Evolutionary conservation across 306 rosid species (phyloP).

Genomic region (Biancaea sappan): DNA sequence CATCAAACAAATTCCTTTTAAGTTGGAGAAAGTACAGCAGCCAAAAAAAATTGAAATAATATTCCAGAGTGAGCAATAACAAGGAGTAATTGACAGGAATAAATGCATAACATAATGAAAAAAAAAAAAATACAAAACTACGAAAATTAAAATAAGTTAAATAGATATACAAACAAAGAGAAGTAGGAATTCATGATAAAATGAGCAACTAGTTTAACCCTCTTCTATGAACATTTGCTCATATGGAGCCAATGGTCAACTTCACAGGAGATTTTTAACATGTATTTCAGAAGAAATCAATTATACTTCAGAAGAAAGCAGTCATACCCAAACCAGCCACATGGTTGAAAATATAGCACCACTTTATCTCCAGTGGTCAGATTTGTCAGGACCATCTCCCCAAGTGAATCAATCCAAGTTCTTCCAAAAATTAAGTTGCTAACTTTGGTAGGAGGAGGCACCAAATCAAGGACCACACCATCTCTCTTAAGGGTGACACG

Average conservation of each 20-base stretch:
- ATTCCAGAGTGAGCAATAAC: not conserved
- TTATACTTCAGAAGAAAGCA: not conserved
- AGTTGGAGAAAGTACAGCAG: conserved; percentile 1
- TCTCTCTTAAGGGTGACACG: conserved; percentile 78
- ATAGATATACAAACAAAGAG: not conserved
- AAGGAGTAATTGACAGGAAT: conserved; percentile 6
- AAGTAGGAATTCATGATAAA: not conserved
- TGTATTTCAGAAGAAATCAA: not conserved
- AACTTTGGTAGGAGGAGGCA: conserved; percentile 74
- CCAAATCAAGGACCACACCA: conserved; percentile 69
- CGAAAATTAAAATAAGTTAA: not conserved
- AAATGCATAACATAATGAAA: conserved; percentile 7
- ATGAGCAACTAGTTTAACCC: not conserved
- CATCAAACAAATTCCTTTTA: not conserved
- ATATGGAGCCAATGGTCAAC: not conserved
- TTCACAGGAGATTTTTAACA: not conserved
- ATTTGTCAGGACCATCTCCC: conserved; percentile 72
- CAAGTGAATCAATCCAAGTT: conserved; percentile 77
- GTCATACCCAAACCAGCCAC: conserved; percentile 78
- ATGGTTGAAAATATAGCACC: conserved; percentile 75
- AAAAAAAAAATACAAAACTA: not conserved
- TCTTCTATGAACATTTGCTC: not conserved
- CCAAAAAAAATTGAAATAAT: not conserved
- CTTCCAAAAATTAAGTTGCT: conserved; percentile 73
- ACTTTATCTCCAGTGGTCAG: conserved; percentile 72